Conservation (phyloP, 305 asterid species). For the Withania somnifera region DNA sequence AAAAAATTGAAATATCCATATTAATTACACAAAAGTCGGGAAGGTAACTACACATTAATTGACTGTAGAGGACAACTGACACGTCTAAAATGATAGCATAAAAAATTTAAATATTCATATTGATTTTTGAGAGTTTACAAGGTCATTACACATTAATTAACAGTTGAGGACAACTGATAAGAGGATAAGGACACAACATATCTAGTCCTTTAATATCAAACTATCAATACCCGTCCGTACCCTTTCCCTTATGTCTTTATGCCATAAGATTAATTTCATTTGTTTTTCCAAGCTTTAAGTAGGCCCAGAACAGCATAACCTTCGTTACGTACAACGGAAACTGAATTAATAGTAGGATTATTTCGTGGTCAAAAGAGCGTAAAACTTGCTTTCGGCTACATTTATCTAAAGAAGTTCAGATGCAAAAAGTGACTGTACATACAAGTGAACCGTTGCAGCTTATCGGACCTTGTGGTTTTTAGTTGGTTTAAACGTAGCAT, state of each 20-base stretch:
- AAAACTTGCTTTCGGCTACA: background rate
- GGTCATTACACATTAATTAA: background rate
- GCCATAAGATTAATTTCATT: background rate
- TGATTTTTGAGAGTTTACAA: background rate
- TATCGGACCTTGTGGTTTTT: background rate
- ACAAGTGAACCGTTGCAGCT: background rate
- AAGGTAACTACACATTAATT: too few relatives aligned
- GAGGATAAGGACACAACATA: background rate
- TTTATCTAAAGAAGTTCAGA: background rate
- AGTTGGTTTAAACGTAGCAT: background rate
- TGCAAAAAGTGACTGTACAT: background rate
- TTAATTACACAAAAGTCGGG: too few relatives aligned
- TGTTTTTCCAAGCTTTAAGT: background rate
- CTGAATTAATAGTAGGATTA: background rate
- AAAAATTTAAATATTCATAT: background rate
- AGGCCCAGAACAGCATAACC: background rate
- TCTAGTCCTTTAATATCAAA: background rate
- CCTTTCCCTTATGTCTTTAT: background rate
- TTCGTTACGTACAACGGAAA: background rate
- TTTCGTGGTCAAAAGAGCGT: background rate
- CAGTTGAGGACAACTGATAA: background rate
- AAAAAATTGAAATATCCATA: background rate
- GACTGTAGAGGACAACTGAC: too few relatives aligned
- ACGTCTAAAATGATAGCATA: background rate
- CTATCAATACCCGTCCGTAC: background rate